These are phyloP conservation scores for Stephania japonica DNA, from an alignment of 164 flowering plant species.

Conservation along the genomic window DNA sequence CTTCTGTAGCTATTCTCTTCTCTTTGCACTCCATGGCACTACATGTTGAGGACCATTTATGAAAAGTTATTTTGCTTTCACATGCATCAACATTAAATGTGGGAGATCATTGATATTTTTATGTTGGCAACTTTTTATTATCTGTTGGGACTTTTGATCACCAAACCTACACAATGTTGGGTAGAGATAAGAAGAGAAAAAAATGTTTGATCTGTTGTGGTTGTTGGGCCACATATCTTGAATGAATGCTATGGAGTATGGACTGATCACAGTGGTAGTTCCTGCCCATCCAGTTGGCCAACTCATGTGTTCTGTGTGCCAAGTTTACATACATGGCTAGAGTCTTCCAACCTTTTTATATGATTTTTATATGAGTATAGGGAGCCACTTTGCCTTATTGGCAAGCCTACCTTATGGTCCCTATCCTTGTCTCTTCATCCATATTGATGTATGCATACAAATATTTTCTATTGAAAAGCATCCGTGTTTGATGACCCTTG, in stretches of 20 bases:
- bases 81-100: no score
- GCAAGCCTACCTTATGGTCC: background rate
- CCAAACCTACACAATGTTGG: background rate
- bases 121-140: background rate
- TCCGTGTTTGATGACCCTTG: no score
- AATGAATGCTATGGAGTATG: background rate
- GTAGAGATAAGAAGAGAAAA: background rate
- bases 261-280: background rate
- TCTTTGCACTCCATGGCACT: background rate
- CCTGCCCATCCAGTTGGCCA: background rate
- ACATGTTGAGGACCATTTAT: background rate
- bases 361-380: background rate
- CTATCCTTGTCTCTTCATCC: background rate
- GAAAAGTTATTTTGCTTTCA: no score
- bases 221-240: background rate
- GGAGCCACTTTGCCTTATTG: background rate
- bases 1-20: background rate
- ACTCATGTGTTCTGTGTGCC: background rate
- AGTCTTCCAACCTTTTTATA: background rate
- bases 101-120: background rate
- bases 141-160: background rate
- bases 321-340: background rate
- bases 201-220: background rate
- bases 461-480: background rate
- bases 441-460: background rate